phyloP scores from a whole-genome alignment of 2,329 filamentous ascomycete genomes.

The Gaeumannomyces tritici region DNA sequence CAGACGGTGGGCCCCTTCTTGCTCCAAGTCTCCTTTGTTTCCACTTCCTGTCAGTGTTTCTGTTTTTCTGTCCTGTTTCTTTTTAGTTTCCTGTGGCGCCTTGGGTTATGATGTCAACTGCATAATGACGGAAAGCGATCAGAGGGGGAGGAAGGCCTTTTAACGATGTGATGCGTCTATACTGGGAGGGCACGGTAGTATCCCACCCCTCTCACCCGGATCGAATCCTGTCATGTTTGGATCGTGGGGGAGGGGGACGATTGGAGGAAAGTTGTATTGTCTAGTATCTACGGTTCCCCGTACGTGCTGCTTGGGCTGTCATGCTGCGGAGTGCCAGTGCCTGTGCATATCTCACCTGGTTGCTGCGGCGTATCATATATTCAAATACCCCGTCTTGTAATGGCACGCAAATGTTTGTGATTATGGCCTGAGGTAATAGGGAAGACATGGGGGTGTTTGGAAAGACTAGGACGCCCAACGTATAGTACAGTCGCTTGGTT shows the following conservation, averaged over 20 bases:
- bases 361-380: not conserved
- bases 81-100: slow-evolving; percentile 50
- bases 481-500: not conserved
- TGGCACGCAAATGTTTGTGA: too few relatives aligned
- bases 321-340: not conserved
- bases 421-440: too few relatives aligned
- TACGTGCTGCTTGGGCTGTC: not conserved
- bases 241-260: not conserved
- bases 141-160: slow-evolving; percentile 28
- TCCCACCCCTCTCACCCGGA: too few relatives aligned
- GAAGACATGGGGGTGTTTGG: too few relatives aligned
- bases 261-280: not conserved
- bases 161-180: not conserved
- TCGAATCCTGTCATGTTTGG: slow-evolving; percentile 24
- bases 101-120: slow-evolving; percentile 20
- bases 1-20: not conserved
- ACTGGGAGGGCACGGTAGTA: not conserved
- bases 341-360: not conserved
- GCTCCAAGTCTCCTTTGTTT: not conserved
- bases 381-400: not conserved
- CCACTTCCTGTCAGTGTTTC: slow-evolving; percentile 21
- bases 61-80: slow-evolving; percentile 26
- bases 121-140: not conserved
- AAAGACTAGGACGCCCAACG: not conserved
- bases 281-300: not conserved